Percentiles rank a stretch among this genome's conserved stretches.
Conservation (phyloP, 768 basidiomycete species). For the Mycena galopus region DNA sequence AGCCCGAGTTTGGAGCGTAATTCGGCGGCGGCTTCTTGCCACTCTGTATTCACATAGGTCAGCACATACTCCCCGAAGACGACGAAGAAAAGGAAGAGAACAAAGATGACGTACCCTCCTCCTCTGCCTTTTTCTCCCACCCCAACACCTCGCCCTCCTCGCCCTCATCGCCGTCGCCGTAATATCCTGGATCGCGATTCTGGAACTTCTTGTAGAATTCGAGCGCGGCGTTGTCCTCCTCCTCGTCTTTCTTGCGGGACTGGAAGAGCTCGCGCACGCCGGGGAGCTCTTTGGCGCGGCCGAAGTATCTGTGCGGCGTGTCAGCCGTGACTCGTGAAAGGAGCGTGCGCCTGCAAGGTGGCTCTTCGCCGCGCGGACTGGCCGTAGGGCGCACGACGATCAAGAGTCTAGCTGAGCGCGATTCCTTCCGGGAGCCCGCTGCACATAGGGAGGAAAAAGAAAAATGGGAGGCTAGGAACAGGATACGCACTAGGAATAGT, state of each 20-base stretch:
- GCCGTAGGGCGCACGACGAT: no score
- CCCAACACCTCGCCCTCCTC: constrained; percentile 74
- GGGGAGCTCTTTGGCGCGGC: constrained; percentile 11
- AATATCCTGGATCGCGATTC: constrained; percentile 90
- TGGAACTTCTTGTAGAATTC: constrained; percentile 90
- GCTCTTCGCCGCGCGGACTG: no score
- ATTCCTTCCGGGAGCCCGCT: no score
- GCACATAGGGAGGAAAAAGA: no score
- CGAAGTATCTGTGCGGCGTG: constrained; percentile 10
- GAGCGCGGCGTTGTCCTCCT: constrained; percentile 86
- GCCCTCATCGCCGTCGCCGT: constrained; percentile 91
- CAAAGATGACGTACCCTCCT: constrained; percentile 67
- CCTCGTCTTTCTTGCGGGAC: constrained; percentile 86
- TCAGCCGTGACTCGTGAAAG: no score
- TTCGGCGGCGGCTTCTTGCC: constrained; percentile 69
- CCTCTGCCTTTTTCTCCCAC: constrained; percentile 79
- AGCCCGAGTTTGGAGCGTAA: background rate
- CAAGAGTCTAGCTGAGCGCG: no score
- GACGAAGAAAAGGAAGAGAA: background rate
- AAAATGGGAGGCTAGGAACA: background rate
- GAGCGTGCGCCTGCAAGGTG: no score
- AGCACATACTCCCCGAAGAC: background rate
- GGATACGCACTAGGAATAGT: background rate
- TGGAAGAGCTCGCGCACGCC: constrained; percentile 84
- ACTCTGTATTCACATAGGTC: constrained; percentile 57